A percentile compares a stretch with the other conserved stretches of the same genome.
Evolutionary conservation across 129 eudicot genomes (phyloP).

Genomic region (Helianthus tuberosus): DNA sequence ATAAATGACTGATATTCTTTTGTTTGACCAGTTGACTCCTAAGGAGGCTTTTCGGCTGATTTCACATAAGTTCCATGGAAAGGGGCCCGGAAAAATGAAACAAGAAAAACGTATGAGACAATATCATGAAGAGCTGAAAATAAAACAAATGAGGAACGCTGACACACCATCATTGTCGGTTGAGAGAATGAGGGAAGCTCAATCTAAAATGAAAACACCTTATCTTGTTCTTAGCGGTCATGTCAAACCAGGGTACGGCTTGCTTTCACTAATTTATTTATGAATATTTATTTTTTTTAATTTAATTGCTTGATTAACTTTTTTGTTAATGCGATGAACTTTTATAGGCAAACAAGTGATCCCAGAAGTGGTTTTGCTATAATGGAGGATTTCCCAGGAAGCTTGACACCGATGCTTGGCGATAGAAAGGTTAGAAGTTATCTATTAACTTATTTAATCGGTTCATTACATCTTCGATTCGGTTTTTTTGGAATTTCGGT

Average conservation of each 20-base stretch:
- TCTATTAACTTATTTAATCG: background rate
- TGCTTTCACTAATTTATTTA: background rate
- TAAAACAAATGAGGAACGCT: constrained; percentile 87
- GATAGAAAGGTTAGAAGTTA: constrained; percentile 69
- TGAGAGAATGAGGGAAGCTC: constrained; percentile 95
- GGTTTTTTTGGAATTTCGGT: no score
- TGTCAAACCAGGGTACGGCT: constrained; percentile 88
- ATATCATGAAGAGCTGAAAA: constrained; percentile 79
- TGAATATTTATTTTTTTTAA: no score
- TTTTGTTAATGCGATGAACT: background rate
- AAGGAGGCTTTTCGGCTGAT: constrained; percentile 89
- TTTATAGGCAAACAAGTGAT: constrained; percentile 90
- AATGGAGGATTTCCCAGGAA: constrained; percentile 86
- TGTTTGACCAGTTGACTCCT: constrained; percentile 72
- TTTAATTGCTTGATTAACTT: background rate
- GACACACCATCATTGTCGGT: constrained; percentile 90
- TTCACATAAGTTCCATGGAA: constrained; percentile 94
- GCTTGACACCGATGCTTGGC: constrained; percentile 98
- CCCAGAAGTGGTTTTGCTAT: constrained; percentile 96
- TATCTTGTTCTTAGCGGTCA: constrained; percentile 94
- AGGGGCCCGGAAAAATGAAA: constrained; percentile 96
- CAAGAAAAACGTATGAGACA: constrained; percentile 92
- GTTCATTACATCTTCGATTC: no score
- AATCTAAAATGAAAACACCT: constrained; percentile 67
- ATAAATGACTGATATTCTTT: constrained; percentile 18